phyloP scores from a whole-genome alignment of 768 basidiomycete species.

The Guyanaporus albipodus region DNA sequence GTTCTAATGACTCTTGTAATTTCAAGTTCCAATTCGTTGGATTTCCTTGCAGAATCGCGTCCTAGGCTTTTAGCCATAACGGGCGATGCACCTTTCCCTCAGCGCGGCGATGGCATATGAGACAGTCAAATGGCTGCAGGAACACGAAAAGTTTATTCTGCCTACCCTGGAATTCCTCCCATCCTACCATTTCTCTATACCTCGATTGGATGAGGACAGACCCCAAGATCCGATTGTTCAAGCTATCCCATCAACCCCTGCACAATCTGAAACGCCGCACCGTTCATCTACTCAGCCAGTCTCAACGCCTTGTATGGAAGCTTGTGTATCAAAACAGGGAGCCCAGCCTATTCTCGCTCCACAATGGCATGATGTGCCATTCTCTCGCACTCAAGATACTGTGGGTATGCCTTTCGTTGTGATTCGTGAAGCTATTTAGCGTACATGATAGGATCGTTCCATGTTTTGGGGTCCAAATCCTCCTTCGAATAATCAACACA shows the following conservation, averaged over 20 bases:
- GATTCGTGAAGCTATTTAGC: conserved; percentile 2
- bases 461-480: conserved; percentile 61
- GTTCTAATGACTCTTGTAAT: no score
- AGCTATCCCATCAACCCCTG: conserved; percentile 34
- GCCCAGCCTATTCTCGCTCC: not conserved
- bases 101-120: conserved; percentile 1
- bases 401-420: conserved; percentile 14
- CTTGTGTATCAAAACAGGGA: not conserved
- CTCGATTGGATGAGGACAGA: conserved; percentile 58
- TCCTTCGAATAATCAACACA: conserved; percentile 33
- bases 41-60: no score
- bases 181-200: conserved; percentile 59
- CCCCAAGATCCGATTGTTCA: conserved; percentile 80
- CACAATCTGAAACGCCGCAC: not conserved
- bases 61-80: no score
- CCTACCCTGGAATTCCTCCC: conserved; percentile 37
- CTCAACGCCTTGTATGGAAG: not conserved
- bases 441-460: conserved; percentile 39
- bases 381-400: not conserved
- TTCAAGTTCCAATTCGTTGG: no score
- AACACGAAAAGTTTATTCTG: conserved; percentile 17
- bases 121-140: conserved; percentile 11
- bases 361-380: conserved; percentile 20
- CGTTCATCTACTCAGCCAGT: not conserved
- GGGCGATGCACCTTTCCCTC: no score